Conservation (phyloP, 352 stramenopile species). For the Peronosclerospora sorghi region DNA sequence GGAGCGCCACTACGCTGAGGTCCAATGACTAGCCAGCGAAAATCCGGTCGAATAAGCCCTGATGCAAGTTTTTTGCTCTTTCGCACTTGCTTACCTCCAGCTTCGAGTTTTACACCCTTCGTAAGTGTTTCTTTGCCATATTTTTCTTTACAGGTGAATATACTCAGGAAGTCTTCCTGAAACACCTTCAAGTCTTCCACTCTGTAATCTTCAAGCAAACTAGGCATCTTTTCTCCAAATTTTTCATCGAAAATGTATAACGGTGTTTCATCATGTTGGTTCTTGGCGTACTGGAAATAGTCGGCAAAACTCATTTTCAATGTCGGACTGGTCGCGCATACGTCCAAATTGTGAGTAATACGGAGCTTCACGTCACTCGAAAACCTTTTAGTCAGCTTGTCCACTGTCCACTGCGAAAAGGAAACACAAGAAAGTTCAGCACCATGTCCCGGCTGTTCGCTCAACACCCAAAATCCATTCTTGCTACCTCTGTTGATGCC, state of each 20-base stretch:
- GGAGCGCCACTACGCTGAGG: slow-evolving; percentile 82
- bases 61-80: slow-evolving; percentile 24
- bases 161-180: slow-evolving; percentile 58
- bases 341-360: slow-evolving; percentile 79
- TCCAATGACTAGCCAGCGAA: slow-evolving; percentile 78
- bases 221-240: slow-evolving; percentile 77
- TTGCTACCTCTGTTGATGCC: slow-evolving; percentile 42
- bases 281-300: slow-evolving; percentile 48
- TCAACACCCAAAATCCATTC: not conserved
- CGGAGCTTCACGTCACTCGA: slow-evolving; percentile 32
- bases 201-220: slow-evolving; percentile 55
- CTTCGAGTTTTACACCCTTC: slow-evolving; percentile 20
- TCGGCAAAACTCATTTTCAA: slow-evolving; percentile 72
- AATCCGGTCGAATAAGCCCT: slow-evolving; percentile 43
- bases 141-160: slow-evolving; percentile 16
- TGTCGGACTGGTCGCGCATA: slow-evolving; percentile 34
- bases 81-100: slow-evolving; percentile 25
- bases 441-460: not conserved
- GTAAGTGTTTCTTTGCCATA: slow-evolving; percentile 4
- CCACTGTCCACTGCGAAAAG: slow-evolving; percentile 50
- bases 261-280: slow-evolving; percentile 75
- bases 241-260: slow-evolving; percentile 81
- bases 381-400: slow-evolving; percentile 47
- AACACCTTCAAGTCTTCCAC: slow-evolving; percentile 58
- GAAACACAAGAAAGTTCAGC: not conserved